Evolutionary conservation across 768 basidiomycete genomes (phyloP).

Genomic region (Tricholoma hemisulphureum): DNA sequence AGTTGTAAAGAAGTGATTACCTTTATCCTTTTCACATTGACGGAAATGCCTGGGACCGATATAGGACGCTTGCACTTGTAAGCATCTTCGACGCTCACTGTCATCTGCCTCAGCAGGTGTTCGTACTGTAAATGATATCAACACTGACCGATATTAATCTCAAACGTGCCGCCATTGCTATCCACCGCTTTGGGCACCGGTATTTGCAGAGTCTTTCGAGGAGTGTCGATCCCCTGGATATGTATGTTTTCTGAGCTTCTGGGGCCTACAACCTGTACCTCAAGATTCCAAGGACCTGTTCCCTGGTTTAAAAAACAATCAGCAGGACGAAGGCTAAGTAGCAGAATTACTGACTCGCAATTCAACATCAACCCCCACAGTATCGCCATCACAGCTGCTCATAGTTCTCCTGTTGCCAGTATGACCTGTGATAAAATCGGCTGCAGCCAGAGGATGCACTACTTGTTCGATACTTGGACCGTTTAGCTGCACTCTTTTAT

Average conservation of each 20-base stretch:
- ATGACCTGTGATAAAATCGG: slow-evolving; percentile 58
- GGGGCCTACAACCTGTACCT: slow-evolving; percentile 77
- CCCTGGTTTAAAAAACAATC: slow-evolving; percentile 52
- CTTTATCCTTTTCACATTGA: slow-evolving; percentile 81
- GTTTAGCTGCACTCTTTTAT: slow-evolving; percentile 69
- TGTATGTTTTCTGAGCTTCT: slow-evolving; percentile 58
- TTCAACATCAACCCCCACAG: slow-evolving; percentile 76
- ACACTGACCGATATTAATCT: slow-evolving; percentile 69
- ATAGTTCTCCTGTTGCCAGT: slow-evolving; percentile 50
- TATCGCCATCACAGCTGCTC: slow-evolving; percentile 77
- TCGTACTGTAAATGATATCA: not conserved
- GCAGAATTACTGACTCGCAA: slow-evolving; percentile 57
- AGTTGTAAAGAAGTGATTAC: slow-evolving; percentile 37
- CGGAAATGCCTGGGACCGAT: slow-evolving; percentile 72
- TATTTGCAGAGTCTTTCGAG: slow-evolving; percentile 56
- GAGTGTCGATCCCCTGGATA: slow-evolving; percentile 52
- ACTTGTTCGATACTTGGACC: slow-evolving; percentile 82
- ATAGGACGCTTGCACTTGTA: slow-evolving; percentile 82
- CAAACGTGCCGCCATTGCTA: slow-evolving; percentile 70
- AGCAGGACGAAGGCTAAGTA: not conserved
- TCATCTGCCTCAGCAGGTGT: slow-evolving; percentile 13
- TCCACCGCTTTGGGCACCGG: slow-evolving; percentile 69
- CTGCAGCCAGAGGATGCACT: slow-evolving; percentile 85
- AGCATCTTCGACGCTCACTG: slow-evolving; percentile 83
- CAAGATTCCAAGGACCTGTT: slow-evolving; percentile 86